Conservation (phyloP, 73 alveolate genomes). For the Paramecium pentaurelia region DNA sequence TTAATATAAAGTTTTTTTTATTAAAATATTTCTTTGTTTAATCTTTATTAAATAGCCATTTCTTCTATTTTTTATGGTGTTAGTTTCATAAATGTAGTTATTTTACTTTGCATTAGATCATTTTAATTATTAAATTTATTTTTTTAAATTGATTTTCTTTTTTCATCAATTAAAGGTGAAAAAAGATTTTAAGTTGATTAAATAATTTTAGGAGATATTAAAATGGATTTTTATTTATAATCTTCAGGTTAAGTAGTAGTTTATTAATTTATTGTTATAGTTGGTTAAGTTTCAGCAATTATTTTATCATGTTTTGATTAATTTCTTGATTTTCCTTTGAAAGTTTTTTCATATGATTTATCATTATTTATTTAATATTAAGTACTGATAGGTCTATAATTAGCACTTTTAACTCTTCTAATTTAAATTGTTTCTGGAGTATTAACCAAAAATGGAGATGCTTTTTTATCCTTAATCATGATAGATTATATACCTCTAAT, state of each 20-base stretch:
- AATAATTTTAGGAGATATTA: not conserved
- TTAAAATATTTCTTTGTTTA: not conserved
- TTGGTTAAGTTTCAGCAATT: not conserved
- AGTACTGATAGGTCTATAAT: not conserved
- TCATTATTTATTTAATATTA: not conserved
- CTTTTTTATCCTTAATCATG: not conserved
- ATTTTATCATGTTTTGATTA: not conserved
- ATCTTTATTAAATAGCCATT: conserved; percentile 35
- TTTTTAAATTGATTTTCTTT: not conserved
- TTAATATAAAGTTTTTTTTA: not conserved
- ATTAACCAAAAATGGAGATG: conserved; percentile 38
- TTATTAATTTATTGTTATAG: not conserved
- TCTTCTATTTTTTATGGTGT: conserved; percentile 19
- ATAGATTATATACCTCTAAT: not conserved
- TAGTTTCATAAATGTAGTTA: not conserved
- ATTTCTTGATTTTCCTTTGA: not conserved
- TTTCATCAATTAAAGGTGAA: not conserved
- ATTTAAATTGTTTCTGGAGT: not conserved
- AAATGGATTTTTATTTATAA: not conserved
- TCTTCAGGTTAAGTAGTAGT: not conserved
- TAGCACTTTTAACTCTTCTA: conserved; percentile 9
- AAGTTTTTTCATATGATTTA: not conserved
- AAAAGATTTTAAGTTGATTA: not conserved
- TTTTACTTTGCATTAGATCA: not conserved
- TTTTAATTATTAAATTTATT: not conserved